Conservation (phyloP, 2,329 filamentous ascomycete species). For the Helminthosporium solani region DNA sequence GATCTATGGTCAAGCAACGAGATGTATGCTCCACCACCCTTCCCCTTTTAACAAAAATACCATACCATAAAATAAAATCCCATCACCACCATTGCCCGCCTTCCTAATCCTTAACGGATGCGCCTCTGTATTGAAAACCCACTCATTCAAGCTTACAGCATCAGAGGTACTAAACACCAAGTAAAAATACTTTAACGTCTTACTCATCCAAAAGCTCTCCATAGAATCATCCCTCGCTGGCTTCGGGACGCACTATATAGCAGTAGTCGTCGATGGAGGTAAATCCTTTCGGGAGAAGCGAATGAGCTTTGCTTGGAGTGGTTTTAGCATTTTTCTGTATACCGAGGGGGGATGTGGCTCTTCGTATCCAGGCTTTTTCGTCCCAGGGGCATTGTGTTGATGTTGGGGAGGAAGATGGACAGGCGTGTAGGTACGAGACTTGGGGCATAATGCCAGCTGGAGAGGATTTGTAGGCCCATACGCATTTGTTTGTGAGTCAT, state of each 20-base stretch:
- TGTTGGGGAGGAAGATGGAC: slow-evolving; percentile 23
- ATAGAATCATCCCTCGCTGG: slow-evolving; percentile 43
- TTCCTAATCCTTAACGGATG: no score
- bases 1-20: no score
- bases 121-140: no score
- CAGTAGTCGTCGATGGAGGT: slow-evolving; percentile 46
- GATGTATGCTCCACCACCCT: no score
- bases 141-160: no score
- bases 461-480: slow-evolving; percentile 62
- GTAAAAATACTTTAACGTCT: slow-evolving; percentile 54
- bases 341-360: slow-evolving; percentile 31
- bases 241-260: slow-evolving; percentile 56
- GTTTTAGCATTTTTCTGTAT: no score
- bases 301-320: no score
- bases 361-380: slow-evolving; percentile 52
- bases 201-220: slow-evolving; percentile 51
- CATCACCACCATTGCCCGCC: no score
- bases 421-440: slow-evolving; percentile 55
- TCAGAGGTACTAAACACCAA: slow-evolving; percentile 41
- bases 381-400: slow-evolving; percentile 46
- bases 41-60: no score
- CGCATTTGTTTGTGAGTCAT: slow-evolving; percentile 60
- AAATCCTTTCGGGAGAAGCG: slow-evolving; percentile 47
- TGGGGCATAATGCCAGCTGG: slow-evolving; percentile 64
- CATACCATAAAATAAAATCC: no score